Base-by-base conservation (phyloP, 495 filamentous ascomycete genomes). In the Alectoria sarmentosa region DNA sequence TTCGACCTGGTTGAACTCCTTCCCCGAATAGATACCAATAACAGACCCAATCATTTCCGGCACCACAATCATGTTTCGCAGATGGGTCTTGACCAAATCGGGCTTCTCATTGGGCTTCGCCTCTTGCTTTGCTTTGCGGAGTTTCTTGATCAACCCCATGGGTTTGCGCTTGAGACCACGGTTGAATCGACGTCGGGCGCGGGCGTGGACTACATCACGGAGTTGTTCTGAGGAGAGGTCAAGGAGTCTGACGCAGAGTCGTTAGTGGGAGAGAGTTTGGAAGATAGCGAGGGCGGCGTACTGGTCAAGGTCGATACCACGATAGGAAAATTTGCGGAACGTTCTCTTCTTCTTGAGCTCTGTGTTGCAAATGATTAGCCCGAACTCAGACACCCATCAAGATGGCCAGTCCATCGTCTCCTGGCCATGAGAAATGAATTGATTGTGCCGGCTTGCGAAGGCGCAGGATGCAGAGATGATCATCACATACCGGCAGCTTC, bases 1-100 rank as follows among this genome's bases (percentile, higher is more conserved):
- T 79, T 98, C 94, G 71, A 98, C 91, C 85, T 96, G 92, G 86
- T 98, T 98, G 88, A 98, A 98, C 82, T 97, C 95, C 87, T 98
- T 98, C 77, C 94, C 94, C 67, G 90, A 94, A 87, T 98, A 98
- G 84, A 98, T 94, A 77, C 93, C 94, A 74, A 98, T 88, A 72
- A 98, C 94, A 77, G 82, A 87, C 68, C 94, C 94, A 77, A 98
- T 98, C 93, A 98, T 96, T 86, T 98, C 94, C 69, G 81, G 94
- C 73, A 98, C 94, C 73, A 98, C 86, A 75, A 98, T 97, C 94
- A 98, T 98, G 82, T 98, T 87, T 78, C 94, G 91, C 70, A 98
- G 86, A 80, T 98, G 94, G 57, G 94, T 98, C 87, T 96, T 96
- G 84, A 97, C 93, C 73, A 94, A 86, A 76, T 97, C 94, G 72